phyloP scores from a whole-genome alignment of 2,329 filamentous ascomycete genomes.

The Onygena corvina region DNA sequence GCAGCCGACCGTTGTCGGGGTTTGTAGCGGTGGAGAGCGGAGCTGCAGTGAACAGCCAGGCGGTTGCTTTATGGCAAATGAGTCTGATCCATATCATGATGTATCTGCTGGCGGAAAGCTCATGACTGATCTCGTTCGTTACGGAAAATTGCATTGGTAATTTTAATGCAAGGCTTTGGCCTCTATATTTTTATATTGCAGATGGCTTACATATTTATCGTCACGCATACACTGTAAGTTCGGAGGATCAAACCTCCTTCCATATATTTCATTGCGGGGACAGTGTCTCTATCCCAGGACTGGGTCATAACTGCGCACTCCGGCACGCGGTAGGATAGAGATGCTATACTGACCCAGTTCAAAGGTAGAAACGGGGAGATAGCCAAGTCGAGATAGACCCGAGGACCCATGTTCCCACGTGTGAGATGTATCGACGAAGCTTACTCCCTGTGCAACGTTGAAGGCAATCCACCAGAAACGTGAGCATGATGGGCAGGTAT shows the following conservation, averaged over 20 bases:
- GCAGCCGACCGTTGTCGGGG: slow-evolving; percentile 17
- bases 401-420: slow-evolving; percentile 3
- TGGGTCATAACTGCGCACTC: no score
- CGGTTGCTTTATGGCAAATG: slow-evolving; percentile 15
- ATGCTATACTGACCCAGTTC: background rate
- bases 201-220: background rate
- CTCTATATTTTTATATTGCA: background rate
- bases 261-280: background rate
- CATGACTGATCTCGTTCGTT: slow-evolving; percentile 18
- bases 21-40: slow-evolving; percentile 18
- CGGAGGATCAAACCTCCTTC: background rate
- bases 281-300: no score
- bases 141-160: slow-evolving; percentile 15
- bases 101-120: slow-evolving; percentile 20
- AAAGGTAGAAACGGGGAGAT: background rate
- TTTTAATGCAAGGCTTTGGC: background rate
- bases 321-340: no score
- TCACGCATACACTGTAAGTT: no score
- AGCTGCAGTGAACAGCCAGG: slow-evolving; percentile 17
- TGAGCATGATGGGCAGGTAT: background rate
- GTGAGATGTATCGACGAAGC: no score
- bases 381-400: background rate
- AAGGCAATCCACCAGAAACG: background rate
- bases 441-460: no score
- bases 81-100: slow-evolving; percentile 16